Evolutionary conservation across 2,329 filamentous ascomycete genomes (phyloP), one percentile per base, ranked within the genome.

Genomic region (Alternaria hordeiaustralica): DNA sequence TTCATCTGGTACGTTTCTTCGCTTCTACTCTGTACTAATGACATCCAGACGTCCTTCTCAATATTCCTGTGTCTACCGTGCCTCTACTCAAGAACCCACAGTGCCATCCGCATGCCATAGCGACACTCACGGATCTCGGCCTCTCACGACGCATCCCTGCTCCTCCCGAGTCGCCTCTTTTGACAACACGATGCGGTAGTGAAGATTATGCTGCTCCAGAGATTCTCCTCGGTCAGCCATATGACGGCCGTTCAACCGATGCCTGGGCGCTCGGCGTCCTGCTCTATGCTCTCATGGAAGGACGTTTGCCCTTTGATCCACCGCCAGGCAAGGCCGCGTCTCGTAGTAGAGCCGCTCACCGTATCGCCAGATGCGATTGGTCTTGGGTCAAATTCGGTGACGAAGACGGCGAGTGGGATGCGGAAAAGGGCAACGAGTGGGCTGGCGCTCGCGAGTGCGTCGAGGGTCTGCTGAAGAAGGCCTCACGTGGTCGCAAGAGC

Each of bases 181-280:
- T 99, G n/a, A 92, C 92, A 65, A 98, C 95, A 2, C 89, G 96
- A 10, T 99, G 96, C 79, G 96, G 96, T 30, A 97, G 92, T 44
- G 96, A 98, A 81, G 96, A 99, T 81, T 99, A 99, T 77, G 95
- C 95, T 2, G 95, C 96, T 0, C 96, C 96, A 0, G 96, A 99
- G 79, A 94, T 99, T 49, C 90, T 99, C 58, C 93, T 99, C 85
- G 95, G 95, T 23, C 93, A 97, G 75, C 89, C 93, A 8, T 99
- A 99, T 77, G 94, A 98, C 77, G 96, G 96, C 30, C 92, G 93
- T 41, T 88, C 91, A 2, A 97, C 92, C 1, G 96, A 99, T 77
- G 94, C 93, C 10, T 99, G 96, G 96, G 96, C 95, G 0, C 85
- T 98, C 1, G 96, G 96, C 55, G 96, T 99, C 2, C 83, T 98